phyloP scores from a whole-genome alignment of 2,329 filamentous ascomycete genomes.

The Exophiala oligosperma region DNA sequence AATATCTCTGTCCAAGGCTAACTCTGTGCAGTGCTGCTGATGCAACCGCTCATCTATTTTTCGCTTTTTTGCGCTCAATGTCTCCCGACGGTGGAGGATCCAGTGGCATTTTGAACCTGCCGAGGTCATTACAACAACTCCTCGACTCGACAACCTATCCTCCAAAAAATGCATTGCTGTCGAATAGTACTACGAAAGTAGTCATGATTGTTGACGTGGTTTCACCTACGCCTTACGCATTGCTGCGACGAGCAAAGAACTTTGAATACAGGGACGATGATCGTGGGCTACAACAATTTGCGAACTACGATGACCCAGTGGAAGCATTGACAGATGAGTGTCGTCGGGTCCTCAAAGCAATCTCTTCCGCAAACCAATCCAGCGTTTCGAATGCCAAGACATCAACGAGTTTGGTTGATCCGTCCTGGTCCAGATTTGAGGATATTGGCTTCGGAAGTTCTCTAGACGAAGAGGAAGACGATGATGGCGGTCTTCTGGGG shows the following conservation, averaged over 20 bases:
- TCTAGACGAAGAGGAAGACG: constrained; percentile 70
- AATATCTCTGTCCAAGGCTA: not conserved
- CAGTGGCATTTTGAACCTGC: constrained; percentile 80
- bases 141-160: constrained; percentile 93
- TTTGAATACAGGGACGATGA: constrained; percentile 95
- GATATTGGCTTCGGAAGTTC: constrained; percentile 85
- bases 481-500: constrained; percentile 55
- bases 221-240: constrained; percentile 88
- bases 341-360: constrained; percentile 81
- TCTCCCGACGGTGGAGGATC: constrained; percentile 72
- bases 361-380: constrained; percentile 86
- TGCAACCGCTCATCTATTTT: constrained; percentile 95
- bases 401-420: constrained; percentile 73
- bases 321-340: constrained; percentile 91
- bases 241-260: constrained; percentile 86
- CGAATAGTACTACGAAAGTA: constrained; percentile 80
- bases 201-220: constrained; percentile 96
- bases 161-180: constrained; percentile 72
- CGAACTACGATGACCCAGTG: constrained; percentile 85
- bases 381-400: constrained; percentile 69
- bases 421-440: constrained; percentile 95
- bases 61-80: constrained; percentile 89
- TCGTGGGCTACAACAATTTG: constrained; percentile 77
- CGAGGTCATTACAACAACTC: constrained; percentile 86
- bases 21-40: constrained; percentile 71